Evolutionary conservation across 2,329 filamentous ascomycete genomes (phyloP).

Genomic region (Cordyceps cicadae): DNA sequence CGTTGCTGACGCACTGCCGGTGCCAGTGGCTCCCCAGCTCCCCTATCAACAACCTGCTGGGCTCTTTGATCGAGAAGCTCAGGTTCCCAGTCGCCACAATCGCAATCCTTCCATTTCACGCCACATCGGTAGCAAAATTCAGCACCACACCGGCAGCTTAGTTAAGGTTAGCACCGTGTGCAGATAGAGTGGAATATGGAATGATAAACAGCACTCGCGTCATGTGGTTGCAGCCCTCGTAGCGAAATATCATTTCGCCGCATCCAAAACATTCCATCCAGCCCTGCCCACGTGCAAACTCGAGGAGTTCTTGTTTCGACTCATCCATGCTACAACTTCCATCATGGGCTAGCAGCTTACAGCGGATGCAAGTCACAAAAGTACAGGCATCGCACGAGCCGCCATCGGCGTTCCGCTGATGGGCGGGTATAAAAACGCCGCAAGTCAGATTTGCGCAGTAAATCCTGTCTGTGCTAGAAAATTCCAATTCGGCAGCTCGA

Average conservation of each 20-base stretch:
- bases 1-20: constrained; percentile 5
- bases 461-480: constrained; percentile 5
- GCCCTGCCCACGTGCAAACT: not conserved
- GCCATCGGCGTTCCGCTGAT: constrained; percentile 5
- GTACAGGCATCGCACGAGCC: constrained; percentile 4
- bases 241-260: constrained; percentile 10
- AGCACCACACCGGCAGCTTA: constrained; percentile 9
- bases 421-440: constrained; percentile 7
- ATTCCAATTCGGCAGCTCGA: constrained; percentile 9
- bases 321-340: constrained; percentile 7
- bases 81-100: constrained; percentile 11
- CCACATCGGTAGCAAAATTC: constrained; percentile 13
- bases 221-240: constrained; percentile 12
- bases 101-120: constrained; percentile 11
- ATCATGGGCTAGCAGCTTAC: constrained; percentile 4
- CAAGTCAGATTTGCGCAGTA: constrained; percentile 10
- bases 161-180: not conserved
- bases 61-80: constrained; percentile 10
- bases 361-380: constrained; percentile 7
- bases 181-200: not conserved
- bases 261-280: constrained; percentile 11
- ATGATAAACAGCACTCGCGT: constrained; percentile 7
- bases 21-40: constrained; percentile 8
- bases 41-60: constrained; percentile 11
- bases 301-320: constrained; percentile 2